Conservation (phyloP, 345 rosid genomes). For the Citrus australasica region DNA sequence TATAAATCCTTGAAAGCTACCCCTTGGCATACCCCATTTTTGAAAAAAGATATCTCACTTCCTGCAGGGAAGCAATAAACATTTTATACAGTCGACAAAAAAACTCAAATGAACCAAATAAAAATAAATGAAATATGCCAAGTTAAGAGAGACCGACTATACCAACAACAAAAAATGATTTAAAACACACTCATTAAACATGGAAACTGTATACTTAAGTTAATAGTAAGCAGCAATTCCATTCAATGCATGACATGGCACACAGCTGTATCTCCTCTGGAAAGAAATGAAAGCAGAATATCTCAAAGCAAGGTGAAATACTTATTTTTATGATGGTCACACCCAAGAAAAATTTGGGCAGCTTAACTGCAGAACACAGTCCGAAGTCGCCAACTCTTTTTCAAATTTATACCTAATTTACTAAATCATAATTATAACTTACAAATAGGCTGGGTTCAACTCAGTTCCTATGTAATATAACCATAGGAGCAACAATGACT, state of each 20-base stretch:
- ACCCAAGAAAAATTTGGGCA: background rate
- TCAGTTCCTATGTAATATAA: too few species aligned
- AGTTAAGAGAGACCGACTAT: background rate
- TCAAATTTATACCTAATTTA: background rate
- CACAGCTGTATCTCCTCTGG: background rate
- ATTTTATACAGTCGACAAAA: background rate
- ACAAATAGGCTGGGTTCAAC: background rate
- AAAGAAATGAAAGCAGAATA: background rate
- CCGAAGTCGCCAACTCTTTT: background rate
- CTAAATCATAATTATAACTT: background rate
- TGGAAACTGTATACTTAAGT: background rate
- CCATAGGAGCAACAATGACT: too few species aligned
- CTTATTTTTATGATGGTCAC: too few species aligned
- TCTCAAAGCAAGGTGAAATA: too few species aligned
- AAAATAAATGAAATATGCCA: constrained; percentile 1
- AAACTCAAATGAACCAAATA: constrained; percentile 9
- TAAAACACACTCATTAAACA: background rate
- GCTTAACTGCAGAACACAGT: background rate
- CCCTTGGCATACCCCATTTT: constrained; percentile 85
- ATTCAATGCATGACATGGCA: background rate
- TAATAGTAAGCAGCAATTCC: background rate
- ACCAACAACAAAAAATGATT: background rate
- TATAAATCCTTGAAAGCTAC: constrained; percentile 78
- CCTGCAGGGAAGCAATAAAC: constrained; percentile 44
- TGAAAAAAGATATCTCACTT: constrained; percentile 94